phyloP scores from a whole-genome alignment of 331 rosid species.

The Rhamnella rubrinervis region DNA sequence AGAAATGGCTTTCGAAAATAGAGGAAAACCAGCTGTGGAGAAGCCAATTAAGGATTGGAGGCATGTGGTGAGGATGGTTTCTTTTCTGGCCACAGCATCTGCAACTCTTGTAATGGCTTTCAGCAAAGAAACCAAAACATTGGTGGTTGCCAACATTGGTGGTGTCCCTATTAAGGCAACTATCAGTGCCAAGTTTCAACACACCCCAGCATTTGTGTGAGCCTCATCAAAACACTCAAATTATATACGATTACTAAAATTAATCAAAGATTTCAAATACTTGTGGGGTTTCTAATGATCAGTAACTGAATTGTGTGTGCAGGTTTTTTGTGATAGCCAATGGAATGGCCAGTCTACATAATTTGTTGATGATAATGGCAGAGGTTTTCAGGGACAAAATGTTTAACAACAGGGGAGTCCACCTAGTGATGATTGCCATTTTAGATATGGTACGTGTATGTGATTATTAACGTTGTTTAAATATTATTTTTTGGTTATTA shows the following conservation, averaged over 20 bases:
- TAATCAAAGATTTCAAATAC: background rate
- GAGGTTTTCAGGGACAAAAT: slow-evolving; percentile 42
- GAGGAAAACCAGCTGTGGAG: slow-evolving; percentile 31
- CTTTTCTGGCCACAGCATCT: slow-evolving; percentile 63
- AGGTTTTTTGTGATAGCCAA: slow-evolving; percentile 89
- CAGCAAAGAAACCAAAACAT: slow-evolving; percentile 61
- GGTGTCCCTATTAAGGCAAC: slow-evolving; percentile 45
- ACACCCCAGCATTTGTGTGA: slow-evolving; percentile 89
- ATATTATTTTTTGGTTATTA: background rate
- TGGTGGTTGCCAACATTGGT: slow-evolving; percentile 71
- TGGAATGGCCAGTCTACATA: slow-evolving; percentile 70
- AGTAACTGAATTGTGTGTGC: background rate
- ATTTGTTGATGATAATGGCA: slow-evolving; percentile 56
- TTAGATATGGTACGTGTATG: slow-evolving; percentile 63
- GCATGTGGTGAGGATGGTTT: slow-evolving; percentile 52
- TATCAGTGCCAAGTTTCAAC: slow-evolving; percentile 62
- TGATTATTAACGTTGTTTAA: background rate
- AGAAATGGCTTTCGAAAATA: slow-evolving; percentile 48
- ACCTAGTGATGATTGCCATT: slow-evolving; percentile 64
- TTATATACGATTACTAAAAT: background rate
- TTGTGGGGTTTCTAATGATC: too few species aligned
- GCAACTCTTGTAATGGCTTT: slow-evolving; percentile 81
- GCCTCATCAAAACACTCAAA: slow-evolving; percentile 8
- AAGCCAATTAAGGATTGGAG: slow-evolving; percentile 36
- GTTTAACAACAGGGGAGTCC: slow-evolving; percentile 56